Evolutionary conservation across 225 moss, liverwort and hornwort genomes (phyloP).

Genomic region (Polytrichum formosum): DNA sequence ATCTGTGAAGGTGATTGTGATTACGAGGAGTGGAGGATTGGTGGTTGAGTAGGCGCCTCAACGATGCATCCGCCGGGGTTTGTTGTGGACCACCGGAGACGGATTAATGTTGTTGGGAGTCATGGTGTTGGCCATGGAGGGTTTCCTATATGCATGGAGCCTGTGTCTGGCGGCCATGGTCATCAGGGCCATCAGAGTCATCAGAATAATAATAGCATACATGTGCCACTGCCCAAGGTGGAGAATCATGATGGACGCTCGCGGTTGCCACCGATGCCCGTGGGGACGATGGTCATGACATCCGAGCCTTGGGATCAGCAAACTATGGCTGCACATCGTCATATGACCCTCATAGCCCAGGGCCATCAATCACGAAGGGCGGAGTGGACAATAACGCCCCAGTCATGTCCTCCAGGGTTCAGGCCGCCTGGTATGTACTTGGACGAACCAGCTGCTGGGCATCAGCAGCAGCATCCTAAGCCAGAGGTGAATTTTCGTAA

Average conservation of each 20-base stretch:
- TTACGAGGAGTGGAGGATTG: too few species aligned
- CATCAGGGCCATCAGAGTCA: too few species aligned
- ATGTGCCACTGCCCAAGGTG: neutral
- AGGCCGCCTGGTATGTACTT: slow-evolving; percentile 13
- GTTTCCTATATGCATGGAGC: too few species aligned
- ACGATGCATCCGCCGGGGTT: too few species aligned
- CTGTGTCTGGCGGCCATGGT: too few species aligned
- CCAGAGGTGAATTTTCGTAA: slow-evolving; percentile 4
- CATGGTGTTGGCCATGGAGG: too few species aligned
- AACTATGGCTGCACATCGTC: slow-evolving; percentile 24
- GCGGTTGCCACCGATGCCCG: neutral
- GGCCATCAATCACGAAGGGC: slow-evolving; percentile 4
- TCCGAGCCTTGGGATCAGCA: slow-evolving; percentile 21
- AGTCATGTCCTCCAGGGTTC: slow-evolving; percentile 21
- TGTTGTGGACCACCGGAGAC: too few species aligned
- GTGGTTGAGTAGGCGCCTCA: too few species aligned
- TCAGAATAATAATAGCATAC: neutral
- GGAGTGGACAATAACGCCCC: slow-evolving; percentile 8
- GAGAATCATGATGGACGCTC: slow-evolving; percentile 9
- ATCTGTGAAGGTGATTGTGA: too few species aligned
- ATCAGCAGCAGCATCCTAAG: slow-evolving; percentile 1
- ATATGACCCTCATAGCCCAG: slow-evolving; percentile 21
- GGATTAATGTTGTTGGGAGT: too few species aligned
- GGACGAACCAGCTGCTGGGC: neutral
- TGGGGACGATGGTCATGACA: slow-evolving; percentile 8